Evolutionary conservation across 768 basidiomycete genomes (phyloP).

Genomic region (Exsudoporus frostii): DNA sequence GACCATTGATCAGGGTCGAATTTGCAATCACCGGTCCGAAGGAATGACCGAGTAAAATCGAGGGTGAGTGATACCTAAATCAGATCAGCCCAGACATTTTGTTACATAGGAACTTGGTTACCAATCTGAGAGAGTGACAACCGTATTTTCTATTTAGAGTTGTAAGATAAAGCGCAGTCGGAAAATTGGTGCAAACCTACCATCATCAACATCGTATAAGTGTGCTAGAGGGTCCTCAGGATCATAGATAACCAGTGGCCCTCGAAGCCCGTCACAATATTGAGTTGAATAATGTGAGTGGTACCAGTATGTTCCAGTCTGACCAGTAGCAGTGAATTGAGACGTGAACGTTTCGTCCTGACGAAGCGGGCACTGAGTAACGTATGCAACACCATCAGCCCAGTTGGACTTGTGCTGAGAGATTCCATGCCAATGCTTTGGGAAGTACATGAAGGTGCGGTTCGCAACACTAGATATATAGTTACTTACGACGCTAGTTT

Average conservation of each 20-base stretch:
- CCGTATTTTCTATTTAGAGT: slow-evolving; percentile 31
- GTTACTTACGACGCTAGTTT: slow-evolving; percentile 39
- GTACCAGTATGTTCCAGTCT: slow-evolving; percentile 50
- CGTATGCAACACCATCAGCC: slow-evolving; percentile 35
- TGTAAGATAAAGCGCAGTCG: background rate
- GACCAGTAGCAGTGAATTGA: slow-evolving; percentile 30
- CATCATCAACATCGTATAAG: slow-evolving; percentile 48
- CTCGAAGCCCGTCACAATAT: slow-evolving; percentile 43
- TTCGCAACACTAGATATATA: background rate
- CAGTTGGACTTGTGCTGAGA: slow-evolving; percentile 29
- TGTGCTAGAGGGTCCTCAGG: slow-evolving; percentile 38
- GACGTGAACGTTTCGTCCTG: slow-evolving; percentile 35
- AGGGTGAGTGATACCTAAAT: slow-evolving; percentile 37
- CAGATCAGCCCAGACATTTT: slow-evolving; percentile 3
- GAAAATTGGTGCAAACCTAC: slow-evolving; percentile 16
- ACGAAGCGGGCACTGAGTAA: slow-evolving; percentile 45
- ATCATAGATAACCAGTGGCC: slow-evolving; percentile 44
- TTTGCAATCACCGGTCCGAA: slow-evolving; percentile 22
- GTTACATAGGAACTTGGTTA: background rate
- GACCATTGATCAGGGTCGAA: slow-evolving; percentile 52
- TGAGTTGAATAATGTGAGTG: slow-evolving; percentile 40
- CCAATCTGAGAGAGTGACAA: slow-evolving; percentile 54
- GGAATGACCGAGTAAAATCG: slow-evolving; percentile 13
- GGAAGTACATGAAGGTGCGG: slow-evolving; percentile 13
- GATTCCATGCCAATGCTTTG: slow-evolving; percentile 34